Evolutionary conservation across 495 filamentous ascomycete genomes (phyloP).

Genomic region (Aspergillus ellipticus): DNA sequence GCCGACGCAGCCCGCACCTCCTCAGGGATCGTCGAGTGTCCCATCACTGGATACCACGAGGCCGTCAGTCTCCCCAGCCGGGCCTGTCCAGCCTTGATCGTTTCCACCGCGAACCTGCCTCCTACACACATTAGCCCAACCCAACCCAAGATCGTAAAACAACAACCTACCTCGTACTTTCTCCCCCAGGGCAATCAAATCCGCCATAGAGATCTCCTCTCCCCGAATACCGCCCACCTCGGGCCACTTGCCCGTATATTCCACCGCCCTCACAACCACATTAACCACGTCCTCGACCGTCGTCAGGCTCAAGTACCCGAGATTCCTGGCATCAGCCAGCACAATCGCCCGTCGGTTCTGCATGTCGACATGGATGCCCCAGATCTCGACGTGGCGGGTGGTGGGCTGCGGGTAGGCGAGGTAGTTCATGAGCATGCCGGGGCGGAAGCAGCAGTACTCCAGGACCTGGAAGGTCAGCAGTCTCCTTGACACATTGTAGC

Average conservation of each 20-base stretch:
- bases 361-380: conserved; percentile 44
- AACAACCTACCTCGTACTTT: conserved; percentile 48
- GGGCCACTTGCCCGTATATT: conserved; percentile 57
- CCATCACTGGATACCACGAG: conserved; percentile 37
- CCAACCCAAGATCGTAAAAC: too few relatives aligned
- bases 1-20: conserved; percentile 36
- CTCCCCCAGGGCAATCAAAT: conserved; percentile 45
- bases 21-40: conserved; percentile 40
- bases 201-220: conserved; percentile 31
- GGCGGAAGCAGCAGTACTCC: conserved; percentile 56
- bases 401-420: conserved; percentile 47
- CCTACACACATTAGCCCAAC: background rate
- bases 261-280: conserved; percentile 47
- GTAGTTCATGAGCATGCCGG: conserved; percentile 54
- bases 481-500: too few relatives aligned
- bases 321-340: conserved; percentile 39
- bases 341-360: conserved; percentile 45
- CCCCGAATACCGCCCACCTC: conserved; percentile 49
- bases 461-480: conserved; percentile 46
- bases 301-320: conserved; percentile 42
- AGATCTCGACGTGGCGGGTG: conserved; percentile 42
- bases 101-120: conserved; percentile 31
- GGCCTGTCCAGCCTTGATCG: conserved; percentile 42
- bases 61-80: conserved; percentile 39
- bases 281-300: conserved; percentile 43